Conservation (phyloP, 2,329 filamentous ascomycete genomes). For the Sporothrix protearum region DNA sequence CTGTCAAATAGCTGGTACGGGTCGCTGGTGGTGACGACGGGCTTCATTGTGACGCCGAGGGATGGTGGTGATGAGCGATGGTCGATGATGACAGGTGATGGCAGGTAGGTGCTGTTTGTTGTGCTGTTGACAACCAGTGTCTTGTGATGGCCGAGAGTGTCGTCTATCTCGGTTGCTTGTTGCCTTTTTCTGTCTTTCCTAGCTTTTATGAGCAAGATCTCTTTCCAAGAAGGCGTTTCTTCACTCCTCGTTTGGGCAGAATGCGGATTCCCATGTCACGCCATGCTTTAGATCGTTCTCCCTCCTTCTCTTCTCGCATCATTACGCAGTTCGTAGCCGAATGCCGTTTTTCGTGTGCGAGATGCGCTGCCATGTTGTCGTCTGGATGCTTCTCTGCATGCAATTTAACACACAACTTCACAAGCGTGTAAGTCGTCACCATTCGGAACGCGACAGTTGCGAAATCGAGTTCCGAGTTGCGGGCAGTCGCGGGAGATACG, state of each 20-base stretch:
- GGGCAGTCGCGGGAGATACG: neutral
- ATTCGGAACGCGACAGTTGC: neutral
- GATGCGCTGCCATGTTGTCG: neutral
- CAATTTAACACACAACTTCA: neutral
- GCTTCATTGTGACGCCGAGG: constrained; percentile 7
- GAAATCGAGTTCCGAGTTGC: constrained; percentile 17
- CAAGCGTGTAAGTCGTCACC: neutral
- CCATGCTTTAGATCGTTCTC: neutral
- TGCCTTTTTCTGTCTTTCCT: neutral
- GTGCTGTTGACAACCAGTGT: neutral
- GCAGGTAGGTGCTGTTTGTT: no score
- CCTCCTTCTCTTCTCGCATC: no score
- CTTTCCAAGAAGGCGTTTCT: neutral
- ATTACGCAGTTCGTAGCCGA: neutral
- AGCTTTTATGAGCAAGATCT: constrained; percentile 4
- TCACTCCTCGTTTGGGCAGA: neutral
- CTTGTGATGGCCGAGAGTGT: neutral
- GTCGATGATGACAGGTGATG: no score
- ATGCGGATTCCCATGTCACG: neutral
- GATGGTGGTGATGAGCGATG: neutral
- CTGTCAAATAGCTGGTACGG: constrained; percentile 22
- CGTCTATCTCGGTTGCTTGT: neutral
- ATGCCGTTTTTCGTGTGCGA: neutral
- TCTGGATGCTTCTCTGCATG: neutral
- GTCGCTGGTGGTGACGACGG: constrained; percentile 15